A percentile compares a stretch with the other conserved stretches of the same genome.
Evolutionary conservation across 768 basidiomycete genomes (phyloP).

Genomic region (Butyriboletus loyo): DNA sequence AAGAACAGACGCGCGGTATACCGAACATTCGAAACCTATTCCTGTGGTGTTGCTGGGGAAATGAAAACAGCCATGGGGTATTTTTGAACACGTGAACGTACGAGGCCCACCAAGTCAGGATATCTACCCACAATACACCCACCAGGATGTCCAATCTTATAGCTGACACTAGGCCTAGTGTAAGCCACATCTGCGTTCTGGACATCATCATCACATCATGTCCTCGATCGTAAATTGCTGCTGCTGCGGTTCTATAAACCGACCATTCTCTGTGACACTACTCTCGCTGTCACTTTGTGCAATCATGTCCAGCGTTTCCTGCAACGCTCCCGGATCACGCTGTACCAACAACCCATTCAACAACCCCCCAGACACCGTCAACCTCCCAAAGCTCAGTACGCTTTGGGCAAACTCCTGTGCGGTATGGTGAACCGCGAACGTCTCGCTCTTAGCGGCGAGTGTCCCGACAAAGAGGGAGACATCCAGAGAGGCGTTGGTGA

Average conservation of each 20-base stretch:
- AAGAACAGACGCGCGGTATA: no score
- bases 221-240: not conserved
- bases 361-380: slow-evolving; percentile 6
- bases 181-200: no score
- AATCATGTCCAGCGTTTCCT: slow-evolving; percentile 14
- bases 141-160: no score
- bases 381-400: slow-evolving; percentile 6
- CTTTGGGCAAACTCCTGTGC: slow-evolving; percentile 11
- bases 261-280: not conserved
- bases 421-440: slow-evolving; percentile 5
- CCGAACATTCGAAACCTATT: no score
- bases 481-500: slow-evolving; percentile 15
- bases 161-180: no score
- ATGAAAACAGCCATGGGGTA: no score
- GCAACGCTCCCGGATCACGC: slow-evolving; percentile 3
- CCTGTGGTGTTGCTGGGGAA: no score
- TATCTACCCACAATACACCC: no score
- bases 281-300: not conserved
- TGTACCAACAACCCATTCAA: slow-evolving; percentile 2
- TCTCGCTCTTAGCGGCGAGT: slow-evolving; percentile 16
- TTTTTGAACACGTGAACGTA: no score
- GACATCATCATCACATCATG: slow-evolving; percentile 4
- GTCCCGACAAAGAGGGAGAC: slow-evolving; percentile 13
- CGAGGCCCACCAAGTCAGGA: no score
- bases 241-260: not conserved